phyloP scores from a whole-genome alignment of 352 stramenopile species.

The Elongisporangium anandrum region DNA sequence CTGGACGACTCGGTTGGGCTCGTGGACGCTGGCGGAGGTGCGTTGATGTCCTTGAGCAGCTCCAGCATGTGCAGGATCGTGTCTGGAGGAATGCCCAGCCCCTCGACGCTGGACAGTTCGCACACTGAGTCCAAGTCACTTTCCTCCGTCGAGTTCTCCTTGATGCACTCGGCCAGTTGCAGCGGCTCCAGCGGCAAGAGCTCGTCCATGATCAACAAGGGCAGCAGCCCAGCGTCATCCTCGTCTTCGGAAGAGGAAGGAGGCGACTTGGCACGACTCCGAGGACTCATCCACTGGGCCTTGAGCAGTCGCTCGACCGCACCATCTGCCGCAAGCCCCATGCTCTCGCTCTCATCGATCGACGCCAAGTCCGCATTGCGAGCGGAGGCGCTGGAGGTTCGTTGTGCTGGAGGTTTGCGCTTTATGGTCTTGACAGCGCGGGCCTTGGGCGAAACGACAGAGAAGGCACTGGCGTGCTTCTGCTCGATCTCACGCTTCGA shows the following conservation, averaged over 20 bases:
- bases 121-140: not conserved
- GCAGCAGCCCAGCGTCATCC: not conserved
- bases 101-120: not conserved
- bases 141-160: not conserved
- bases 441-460: not conserved
- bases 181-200: not conserved
- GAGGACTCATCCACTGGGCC: not conserved
- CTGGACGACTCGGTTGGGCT: not conserved
- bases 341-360: not conserved
- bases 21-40: not conserved
- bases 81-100: not conserved
- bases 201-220: not conserved
- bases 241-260: not conserved
- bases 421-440: not conserved
- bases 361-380: not conserved
- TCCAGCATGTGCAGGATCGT: not conserved
- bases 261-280: not conserved
- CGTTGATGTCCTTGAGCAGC: not conserved
- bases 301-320: not conserved
- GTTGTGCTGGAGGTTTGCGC: not conserved
- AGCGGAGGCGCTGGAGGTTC: not conserved
- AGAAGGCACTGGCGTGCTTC: not conserved
- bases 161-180: not conserved
- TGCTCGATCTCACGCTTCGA: not conserved
- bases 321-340: not conserved